phyloP scores from a whole-genome alignment of 2,329 filamentous ascomycete species.

The Didymella pinodella region DNA sequence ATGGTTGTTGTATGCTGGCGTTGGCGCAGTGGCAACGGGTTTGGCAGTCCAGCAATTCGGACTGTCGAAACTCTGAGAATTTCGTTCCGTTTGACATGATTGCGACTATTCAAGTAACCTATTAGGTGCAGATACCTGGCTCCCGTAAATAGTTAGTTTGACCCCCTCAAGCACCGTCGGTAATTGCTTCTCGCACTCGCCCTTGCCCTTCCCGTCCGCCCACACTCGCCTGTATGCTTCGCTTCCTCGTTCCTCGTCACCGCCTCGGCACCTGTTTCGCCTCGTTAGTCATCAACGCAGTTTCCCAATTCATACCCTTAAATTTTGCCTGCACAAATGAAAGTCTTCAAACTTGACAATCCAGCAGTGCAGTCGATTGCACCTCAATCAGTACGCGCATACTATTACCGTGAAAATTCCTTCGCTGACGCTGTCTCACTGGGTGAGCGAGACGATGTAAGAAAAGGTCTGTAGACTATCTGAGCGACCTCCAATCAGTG shows the following conservation, averaged over 20 bases:
- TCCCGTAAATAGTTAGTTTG: background rate
- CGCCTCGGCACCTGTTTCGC: background rate
- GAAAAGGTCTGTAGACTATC: no score
- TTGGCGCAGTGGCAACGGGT: background rate
- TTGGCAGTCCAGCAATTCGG: background rate
- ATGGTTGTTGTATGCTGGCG: conserved; percentile 15
- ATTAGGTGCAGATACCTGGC: background rate
- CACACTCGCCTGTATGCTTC: background rate
- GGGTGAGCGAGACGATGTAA: no score
- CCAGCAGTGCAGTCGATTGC: background rate
- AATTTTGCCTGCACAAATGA: no score
- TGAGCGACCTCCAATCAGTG: no score
- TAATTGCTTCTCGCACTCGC: background rate
- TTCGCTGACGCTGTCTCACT: background rate
- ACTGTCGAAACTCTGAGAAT: background rate
- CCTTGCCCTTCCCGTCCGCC: background rate
- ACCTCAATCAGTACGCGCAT: background rate
- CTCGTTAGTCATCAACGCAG: background rate
- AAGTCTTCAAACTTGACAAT: no score
- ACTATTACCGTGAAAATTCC: no score
- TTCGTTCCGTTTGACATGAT: background rate
- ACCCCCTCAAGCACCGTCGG: background rate
- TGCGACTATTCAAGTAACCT: background rate
- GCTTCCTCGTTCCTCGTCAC: background rate
- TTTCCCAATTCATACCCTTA: background rate